phyloP scores from a whole-genome alignment of 2,329 filamentous ascomycete species.

The Hypoxylon sp. region DNA sequence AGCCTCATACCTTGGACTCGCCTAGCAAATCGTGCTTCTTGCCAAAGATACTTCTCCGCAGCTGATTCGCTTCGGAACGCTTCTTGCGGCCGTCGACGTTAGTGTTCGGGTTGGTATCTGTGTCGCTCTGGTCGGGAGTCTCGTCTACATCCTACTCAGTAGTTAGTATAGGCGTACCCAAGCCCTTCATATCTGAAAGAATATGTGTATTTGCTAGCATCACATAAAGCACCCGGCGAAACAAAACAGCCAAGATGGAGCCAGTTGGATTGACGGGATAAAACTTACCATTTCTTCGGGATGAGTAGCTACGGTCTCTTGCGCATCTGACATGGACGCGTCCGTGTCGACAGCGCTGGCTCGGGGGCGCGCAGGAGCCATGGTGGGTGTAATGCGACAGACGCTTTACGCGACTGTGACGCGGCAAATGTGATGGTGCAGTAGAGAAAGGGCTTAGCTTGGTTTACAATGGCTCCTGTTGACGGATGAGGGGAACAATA shows the following conservation, averaged over 20 bases:
- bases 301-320: constrained; percentile 51
- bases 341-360: constrained; percentile 63
- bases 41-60: constrained; percentile 90
- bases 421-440: constrained; percentile 43
- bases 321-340: constrained; percentile 70
- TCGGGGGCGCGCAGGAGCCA: constrained; percentile 63
- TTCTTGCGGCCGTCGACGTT: constrained; percentile 86
- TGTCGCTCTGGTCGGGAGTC: constrained; percentile 71
- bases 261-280: constrained; percentile 4
- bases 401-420: constrained; percentile 66
- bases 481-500: background rate
- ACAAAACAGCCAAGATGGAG: background rate
- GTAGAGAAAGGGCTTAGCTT: background rate
- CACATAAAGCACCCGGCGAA: background rate
- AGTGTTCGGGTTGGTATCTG: constrained; percentile 72
- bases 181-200: no score
- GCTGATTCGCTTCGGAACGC: constrained; percentile 84
- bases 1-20: constrained; percentile 79
- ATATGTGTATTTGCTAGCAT: background rate
- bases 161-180: constrained; percentile 25
- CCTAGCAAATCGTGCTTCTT: constrained; percentile 93
- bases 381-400: constrained; percentile 46
- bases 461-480: background rate
- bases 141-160: constrained; percentile 64
- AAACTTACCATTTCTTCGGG: constrained; percentile 60